Evolutionary conservation across 257 asterid genomes (phyloP).

Genomic region (Solanum tacnaense): DNA sequence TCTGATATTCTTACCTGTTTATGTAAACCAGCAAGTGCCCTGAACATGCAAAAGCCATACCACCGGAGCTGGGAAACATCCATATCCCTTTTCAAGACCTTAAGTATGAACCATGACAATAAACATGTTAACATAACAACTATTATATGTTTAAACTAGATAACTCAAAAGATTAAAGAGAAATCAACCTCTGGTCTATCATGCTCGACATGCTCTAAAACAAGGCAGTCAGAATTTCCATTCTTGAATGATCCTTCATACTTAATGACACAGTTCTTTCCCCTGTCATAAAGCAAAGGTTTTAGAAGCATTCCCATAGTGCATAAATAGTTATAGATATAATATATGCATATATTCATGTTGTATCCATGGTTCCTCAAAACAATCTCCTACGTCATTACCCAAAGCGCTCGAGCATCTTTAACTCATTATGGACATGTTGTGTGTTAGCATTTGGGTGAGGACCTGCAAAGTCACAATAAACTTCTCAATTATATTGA

Average conservation of each 20-base stretch:
- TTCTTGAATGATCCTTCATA: conserved; percentile 67
- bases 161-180: conserved; percentile 3
- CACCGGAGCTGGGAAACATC: conserved; percentile 56
- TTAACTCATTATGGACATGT: conserved; percentile 73
- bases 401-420: conserved; percentile 92
- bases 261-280: conserved; percentile 68
- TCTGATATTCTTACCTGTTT: conserved; percentile 49
- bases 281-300: conserved; percentile 44
- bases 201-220: conserved; percentile 79
- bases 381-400: conserved; percentile 14
- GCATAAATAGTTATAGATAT: conserved; percentile 4
- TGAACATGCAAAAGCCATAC: conserved; percentile 87
- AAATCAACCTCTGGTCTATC: conserved; percentile 85
- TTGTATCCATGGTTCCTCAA: neutral
- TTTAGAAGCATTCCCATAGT: neutral
- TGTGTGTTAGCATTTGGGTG: conserved; percentile 66
- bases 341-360: neutral
- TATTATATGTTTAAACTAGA: neutral
- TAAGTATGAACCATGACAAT: conserved; percentile 4
- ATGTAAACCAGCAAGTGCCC: conserved; percentile 87
- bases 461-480: conserved; percentile 54
- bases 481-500: neutral
- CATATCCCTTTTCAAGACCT: conserved; percentile 72
- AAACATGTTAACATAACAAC: neutral
- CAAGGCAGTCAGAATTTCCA: conserved; percentile 63